Base-by-base conservation (phyloP, 129 eudicot genomes). In the Lactuca saligna region DNA sequence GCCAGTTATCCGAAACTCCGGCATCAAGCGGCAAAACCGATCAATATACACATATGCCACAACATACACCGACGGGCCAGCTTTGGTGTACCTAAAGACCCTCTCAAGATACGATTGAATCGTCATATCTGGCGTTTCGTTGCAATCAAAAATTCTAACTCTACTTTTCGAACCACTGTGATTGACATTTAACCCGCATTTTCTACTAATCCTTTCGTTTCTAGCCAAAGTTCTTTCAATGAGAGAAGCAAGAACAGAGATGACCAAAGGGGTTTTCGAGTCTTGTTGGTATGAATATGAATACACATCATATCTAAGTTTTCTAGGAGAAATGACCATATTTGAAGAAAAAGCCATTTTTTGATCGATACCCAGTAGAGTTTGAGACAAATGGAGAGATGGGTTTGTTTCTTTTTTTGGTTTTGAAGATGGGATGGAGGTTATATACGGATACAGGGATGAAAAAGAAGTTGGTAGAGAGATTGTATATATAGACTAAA, bases 11-110 rank as follows among this genome's bases (percentile, higher is more conserved):
- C 90, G 58, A 41, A 91, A 91, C 76, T 81, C 83, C 1, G 97
- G 96, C 64, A 70, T 12, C 3, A 46, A 68, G 57, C 79, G 87
- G 69, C 94, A 88, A 20, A 91, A 80, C 61, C 97, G 74, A 62
- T 91, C 97, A 59, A 91, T 91, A 29, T 91, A 91, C 33, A 84
- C 96, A 61, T 91, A 91, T 5, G 97, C 97, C 12, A 91, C 96
- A 13, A 91, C 96, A 64, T 83, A 88, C 6, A 91, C 96, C 54
- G 97, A 80, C 8, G 97, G 94, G n/a, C 97, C 97, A 7, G 96
- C 91, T 66, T 76, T 77, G 0, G 97, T 91, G 75, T 91, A 91
- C 70, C 89, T 77, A 72, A 91, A 91, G 29, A 91, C 84, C 71
- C 97, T 88, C 75, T 91, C 97, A 1, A 91, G 77, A 66, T 85